A percentile compares a stretch with the other conserved stretches of the same genome.
Conservation (phyloP, 78 protist species). For the Neovahlkampfia damariscottae region DNA sequence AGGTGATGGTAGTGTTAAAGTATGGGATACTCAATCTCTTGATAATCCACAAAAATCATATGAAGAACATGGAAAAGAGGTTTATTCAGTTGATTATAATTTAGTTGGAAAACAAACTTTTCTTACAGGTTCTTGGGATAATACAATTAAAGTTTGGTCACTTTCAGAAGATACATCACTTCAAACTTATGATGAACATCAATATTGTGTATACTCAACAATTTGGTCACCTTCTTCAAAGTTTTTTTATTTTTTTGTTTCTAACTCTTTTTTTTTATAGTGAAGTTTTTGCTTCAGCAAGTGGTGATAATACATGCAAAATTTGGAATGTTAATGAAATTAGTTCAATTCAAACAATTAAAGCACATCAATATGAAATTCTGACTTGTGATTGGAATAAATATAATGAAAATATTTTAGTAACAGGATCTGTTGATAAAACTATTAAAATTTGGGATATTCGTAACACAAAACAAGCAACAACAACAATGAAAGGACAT, state of each 20-base stretch:
- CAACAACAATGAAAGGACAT: slow-evolving; percentile 41
- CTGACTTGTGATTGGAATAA: slow-evolving; percentile 69
- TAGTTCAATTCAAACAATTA: not conserved
- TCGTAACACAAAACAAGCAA: slow-evolving; percentile 36
- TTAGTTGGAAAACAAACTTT: slow-evolving; percentile 23
- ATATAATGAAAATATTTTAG: slow-evolving; percentile 42
- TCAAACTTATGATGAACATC: slow-evolving; percentile 47
- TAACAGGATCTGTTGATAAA: slow-evolving; percentile 55
- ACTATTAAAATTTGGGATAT: slow-evolving; percentile 55
- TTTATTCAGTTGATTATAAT: slow-evolving; percentile 55
- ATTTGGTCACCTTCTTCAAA: slow-evolving; percentile 59
- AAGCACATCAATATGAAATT: slow-evolving; percentile 52
- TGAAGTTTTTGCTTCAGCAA: slow-evolving; percentile 44
- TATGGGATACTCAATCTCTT: slow-evolving; percentile 1
- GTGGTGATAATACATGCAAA: slow-evolving; percentile 53
- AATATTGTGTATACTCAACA: slow-evolving; percentile 57
- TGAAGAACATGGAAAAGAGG: slow-evolving; percentile 59
- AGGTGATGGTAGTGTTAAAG: slow-evolving; percentile 65
- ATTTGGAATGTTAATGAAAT: slow-evolving; percentile 39
- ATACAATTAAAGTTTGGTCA: slow-evolving; percentile 43
- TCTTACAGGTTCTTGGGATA: slow-evolving; percentile 55
- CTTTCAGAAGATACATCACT: not conserved
- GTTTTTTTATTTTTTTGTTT: too few relatives aligned
- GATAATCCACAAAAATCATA: slow-evolving; percentile 7
- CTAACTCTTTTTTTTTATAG: too few relatives aligned